Conservation (phyloP, 768 basidiomycete species). For the Lactarius trivialis region DNA sequence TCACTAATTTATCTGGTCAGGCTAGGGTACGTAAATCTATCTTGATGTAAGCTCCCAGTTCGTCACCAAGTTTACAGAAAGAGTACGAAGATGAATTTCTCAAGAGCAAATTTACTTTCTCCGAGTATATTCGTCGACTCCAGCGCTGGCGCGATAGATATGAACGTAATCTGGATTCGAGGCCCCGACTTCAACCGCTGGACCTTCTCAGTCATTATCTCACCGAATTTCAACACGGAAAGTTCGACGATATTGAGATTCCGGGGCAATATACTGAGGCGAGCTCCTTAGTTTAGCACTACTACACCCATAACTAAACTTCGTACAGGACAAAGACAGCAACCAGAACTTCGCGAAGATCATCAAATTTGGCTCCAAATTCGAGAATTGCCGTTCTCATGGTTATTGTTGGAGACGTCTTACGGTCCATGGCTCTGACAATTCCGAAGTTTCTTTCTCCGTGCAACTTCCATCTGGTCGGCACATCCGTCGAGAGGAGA, state of each 20-base stretch:
- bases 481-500: conserved; percentile 86
- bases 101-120: conserved; percentile 64
- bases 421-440: conserved; percentile 85
- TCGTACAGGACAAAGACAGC: conserved; percentile 80
- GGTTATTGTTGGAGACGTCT: conserved; percentile 87
- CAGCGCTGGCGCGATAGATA: conserved; percentile 91
- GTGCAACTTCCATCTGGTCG: conserved; percentile 85
- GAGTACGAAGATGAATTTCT: conserved; percentile 92
- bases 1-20: conserved; percentile 47
- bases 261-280: conserved; percentile 99
- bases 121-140: conserved; percentile 85
- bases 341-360: conserved; percentile 89
- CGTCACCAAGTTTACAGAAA: conserved; percentile 41
- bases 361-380: conserved; percentile 81
- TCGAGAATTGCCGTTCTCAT: conserved; percentile 83
- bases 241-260: conserved; percentile 95
- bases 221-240: conserved; percentile 95
- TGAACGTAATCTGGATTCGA: conserved; percentile 73
- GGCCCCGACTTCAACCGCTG: conserved; percentile 78
- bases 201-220: conserved; percentile 88
- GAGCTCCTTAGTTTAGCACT: conserved; percentile 14
- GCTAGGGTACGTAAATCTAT: conserved; percentile 44
- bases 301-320: conserved; percentile 7
- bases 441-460: conserved; percentile 81
- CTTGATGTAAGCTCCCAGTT: background rate